phyloP scores from a whole-genome alignment of 169 alveolate species.

The Plasmodium sp. region DNA sequence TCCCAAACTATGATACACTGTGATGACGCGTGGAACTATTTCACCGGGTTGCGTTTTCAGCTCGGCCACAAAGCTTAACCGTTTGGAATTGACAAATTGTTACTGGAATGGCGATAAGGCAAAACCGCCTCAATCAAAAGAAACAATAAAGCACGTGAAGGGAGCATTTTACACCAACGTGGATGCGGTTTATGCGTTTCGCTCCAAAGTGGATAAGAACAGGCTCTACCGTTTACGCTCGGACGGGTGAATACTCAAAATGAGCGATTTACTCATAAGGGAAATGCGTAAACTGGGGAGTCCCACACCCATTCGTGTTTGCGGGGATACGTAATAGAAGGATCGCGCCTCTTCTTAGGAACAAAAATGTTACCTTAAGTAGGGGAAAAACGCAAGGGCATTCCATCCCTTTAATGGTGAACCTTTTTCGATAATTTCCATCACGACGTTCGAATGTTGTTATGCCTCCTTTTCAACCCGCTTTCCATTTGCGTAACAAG shows the following conservation, averaged over 20 bases:
- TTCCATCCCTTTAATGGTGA: background rate
- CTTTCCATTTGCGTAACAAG: background rate
- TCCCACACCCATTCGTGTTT: background rate
- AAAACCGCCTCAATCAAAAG: background rate
- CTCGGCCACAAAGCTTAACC: background rate
- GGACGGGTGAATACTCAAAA: background rate
- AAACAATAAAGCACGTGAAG: background rate
- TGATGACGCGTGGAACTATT: background rate
- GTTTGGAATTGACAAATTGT: background rate
- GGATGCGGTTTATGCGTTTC: background rate
- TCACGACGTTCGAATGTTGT: background rate
- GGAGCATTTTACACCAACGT: background rate
- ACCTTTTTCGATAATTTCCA: background rate
- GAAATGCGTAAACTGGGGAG: background rate
- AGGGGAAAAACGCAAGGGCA: background rate
- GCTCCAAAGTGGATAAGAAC: background rate
- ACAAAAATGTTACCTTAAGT: background rate
- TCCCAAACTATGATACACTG: background rate
- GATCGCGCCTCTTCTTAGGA: background rate
- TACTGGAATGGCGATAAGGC: background rate
- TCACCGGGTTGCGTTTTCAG: background rate
- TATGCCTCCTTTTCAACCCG: background rate
- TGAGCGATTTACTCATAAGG: background rate
- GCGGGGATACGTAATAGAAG: background rate
- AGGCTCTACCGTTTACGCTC: background rate